A percentile compares a stretch with the other conserved stretches of the same genome.
Conservation (phyloP, 2,329 filamentous ascomycete genomes). For the Penicillium nordicum region DNA sequence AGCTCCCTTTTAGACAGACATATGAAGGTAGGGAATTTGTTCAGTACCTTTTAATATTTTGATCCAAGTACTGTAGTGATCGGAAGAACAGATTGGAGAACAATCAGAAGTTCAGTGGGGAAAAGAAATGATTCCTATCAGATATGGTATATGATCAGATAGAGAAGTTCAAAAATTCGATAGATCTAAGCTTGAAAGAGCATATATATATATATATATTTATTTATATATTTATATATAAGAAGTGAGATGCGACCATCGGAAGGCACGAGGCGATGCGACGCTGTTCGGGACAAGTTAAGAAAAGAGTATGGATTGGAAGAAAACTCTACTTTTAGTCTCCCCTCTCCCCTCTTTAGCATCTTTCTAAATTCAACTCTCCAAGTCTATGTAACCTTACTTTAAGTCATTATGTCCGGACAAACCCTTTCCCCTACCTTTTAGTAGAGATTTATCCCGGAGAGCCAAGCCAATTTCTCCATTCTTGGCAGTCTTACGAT, state of each 20-base stretch:
- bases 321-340: slow-evolving; percentile 2
- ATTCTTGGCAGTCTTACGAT: slow-evolving; percentile 6
- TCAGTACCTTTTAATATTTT: slow-evolving; percentile 1
- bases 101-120: neutral
- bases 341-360: neutral
- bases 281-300: slow-evolving; percentile 27
- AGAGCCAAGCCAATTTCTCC: slow-evolving; percentile 2
- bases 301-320: slow-evolving; percentile 2
- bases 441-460: neutral
- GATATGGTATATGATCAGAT: neutral
- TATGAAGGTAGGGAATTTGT: neutral
- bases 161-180: neutral
- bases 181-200: neutral
- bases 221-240: neutral
- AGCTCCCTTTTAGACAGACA: neutral
- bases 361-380: slow-evolving; percentile 1
- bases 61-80: neutral
- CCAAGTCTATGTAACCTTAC: slow-evolving; percentile 25
- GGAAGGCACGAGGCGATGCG: slow-evolving; percentile 34
- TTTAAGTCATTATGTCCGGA: slow-evolving; percentile 4
- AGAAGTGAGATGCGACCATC: slow-evolving; percentile 33
- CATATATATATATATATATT: no score
- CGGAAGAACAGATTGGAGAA: neutral
- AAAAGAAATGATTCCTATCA: neutral
- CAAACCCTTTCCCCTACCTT: slow-evolving; percentile 9